Conservation (phyloP, 2,329 filamentous ascomycete species). For the Scortechinia acanthostroma region DNA sequence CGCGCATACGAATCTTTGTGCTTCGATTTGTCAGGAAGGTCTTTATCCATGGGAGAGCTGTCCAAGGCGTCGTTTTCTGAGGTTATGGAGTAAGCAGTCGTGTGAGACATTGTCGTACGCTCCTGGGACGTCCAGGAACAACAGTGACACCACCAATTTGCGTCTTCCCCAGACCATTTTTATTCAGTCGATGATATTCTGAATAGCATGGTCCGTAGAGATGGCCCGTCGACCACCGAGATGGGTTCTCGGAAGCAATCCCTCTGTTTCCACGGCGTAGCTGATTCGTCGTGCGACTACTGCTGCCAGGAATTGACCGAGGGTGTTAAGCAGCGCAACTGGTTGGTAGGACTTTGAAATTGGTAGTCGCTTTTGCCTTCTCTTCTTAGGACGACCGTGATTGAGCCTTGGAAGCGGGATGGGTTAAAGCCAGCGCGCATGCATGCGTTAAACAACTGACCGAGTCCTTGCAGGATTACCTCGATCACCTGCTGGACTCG, state of each 20-base stretch:
- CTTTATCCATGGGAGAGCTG: constrained; percentile 10
- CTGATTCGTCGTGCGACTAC: constrained; percentile 11
- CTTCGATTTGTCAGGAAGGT: constrained; percentile 9
- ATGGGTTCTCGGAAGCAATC: constrained; percentile 12
- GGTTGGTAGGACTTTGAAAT: constrained; percentile 13
- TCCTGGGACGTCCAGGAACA: constrained; percentile 16
- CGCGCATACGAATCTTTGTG: constrained; percentile 9
- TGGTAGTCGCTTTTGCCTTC: constrained; percentile 15
- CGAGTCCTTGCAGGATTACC: not conserved
- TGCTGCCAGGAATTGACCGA: constrained; percentile 16
- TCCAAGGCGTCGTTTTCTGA: constrained; percentile 9
- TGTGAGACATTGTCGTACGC: constrained; percentile 18
- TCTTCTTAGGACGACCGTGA: constrained; percentile 14
- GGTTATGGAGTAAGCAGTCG: constrained; percentile 12
- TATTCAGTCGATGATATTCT: constrained; percentile 14
- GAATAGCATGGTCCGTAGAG: constrained; percentile 14
- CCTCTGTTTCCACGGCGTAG: constrained; percentile 7
- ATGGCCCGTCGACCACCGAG: constrained; percentile 14
- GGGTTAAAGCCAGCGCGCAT: constrained; percentile 5
- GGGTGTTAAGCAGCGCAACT: constrained; percentile 15
- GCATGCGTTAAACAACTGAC: constrained; percentile 6
- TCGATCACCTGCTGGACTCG: constrained; percentile 3
- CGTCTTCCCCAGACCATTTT: constrained; percentile 10
- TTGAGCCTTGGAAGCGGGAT: constrained; percentile 1
- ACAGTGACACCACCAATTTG: constrained; percentile 8